phyloP scores from a whole-genome alignment of 2,329 filamentous ascomycete species.

The Colletotrichum sp. region DNA sequence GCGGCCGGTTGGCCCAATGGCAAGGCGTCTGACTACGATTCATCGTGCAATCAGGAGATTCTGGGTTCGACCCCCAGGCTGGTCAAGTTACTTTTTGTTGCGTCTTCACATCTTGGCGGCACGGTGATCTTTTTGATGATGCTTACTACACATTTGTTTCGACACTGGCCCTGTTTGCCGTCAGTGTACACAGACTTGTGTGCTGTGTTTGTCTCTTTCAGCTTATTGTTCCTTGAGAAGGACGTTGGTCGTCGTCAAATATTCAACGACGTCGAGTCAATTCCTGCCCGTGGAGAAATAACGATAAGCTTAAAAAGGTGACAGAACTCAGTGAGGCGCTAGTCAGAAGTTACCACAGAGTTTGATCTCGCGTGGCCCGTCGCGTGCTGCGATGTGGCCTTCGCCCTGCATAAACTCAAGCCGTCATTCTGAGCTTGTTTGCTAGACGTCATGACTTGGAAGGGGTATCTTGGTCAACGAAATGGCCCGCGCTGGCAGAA shows the following conservation, averaged over 20 bases:
- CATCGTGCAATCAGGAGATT: slow-evolving; percentile 13
- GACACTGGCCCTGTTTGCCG: background rate
- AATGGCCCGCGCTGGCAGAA: background rate
- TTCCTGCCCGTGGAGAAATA: background rate
- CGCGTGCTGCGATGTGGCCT: background rate
- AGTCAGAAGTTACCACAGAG: background rate
- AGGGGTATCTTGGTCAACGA: background rate
- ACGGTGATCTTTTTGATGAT: background rate
- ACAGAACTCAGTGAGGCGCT: slow-evolving; percentile 11
- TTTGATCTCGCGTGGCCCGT: background rate
- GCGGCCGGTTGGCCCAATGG: slow-evolving; percentile 37
- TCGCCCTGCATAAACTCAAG: background rate
- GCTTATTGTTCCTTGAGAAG: no score
- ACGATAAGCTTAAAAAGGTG: slow-evolving; percentile 9
- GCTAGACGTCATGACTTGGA: background rate
- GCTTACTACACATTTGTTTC: background rate
- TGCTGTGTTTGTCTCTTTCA: background rate
- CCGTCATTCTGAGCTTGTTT: background rate
- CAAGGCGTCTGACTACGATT: slow-evolving; percentile 49
- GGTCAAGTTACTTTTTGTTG: background rate
- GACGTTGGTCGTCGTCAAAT: background rate
- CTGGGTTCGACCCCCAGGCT: slow-evolving; percentile 23
- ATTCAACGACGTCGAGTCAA: background rate
- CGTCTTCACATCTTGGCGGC: background rate
- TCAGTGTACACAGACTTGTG: background rate